Evolutionary conservation across 257 asterid species (phyloP), one percentile per base, ranked within the genome.

Genomic region (Fraxinus excelsior): DNA sequence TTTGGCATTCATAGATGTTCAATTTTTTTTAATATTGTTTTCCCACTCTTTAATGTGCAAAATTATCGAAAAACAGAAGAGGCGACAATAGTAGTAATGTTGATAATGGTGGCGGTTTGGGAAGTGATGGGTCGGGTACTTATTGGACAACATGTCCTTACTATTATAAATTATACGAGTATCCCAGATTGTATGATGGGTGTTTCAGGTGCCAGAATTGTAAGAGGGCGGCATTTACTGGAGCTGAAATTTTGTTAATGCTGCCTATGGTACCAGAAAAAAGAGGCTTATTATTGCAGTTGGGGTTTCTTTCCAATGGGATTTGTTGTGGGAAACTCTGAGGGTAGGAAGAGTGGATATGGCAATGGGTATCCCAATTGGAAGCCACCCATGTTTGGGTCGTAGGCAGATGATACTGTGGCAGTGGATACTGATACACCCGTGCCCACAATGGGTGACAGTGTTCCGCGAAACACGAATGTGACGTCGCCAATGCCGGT

Each of bases 301-400:
- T 94, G 95, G 96, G 99, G 96, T 0, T 87, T 92, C 60, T 94
- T 92, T 0, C 99, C 97, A 1, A 90, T 92, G 97, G 92, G 97
- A 23, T 91, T 94, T 75, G 77, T 77, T 79, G 13, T 72, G 0
- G 90, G 86, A 25, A 76, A 82, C 49, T 38, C 69, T 38, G 86
- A 75, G 21, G 66, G 62, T 2, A 82, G 31, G 66, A 76, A 72
- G 40, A 82, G 46, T 25, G 80, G 2, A 58, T 76, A 37, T 72
- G 81, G 32, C 23, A 32, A 84, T 19, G 92, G 79, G n/a, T 88
- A 85, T 80, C 92, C 93, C 8, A 92, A 88, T 85, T 94, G 97
- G 97, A 84, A 86, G 94, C 94, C 97, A n/a, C 88, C 90, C 1
- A 86, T 89, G 86, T 90, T 85, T 37, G 85, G 83, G 42, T 77